phyloP scores from a whole-genome alignment of 2,329 filamentous ascomycete species.

The Elsinoe batatas region DNA sequence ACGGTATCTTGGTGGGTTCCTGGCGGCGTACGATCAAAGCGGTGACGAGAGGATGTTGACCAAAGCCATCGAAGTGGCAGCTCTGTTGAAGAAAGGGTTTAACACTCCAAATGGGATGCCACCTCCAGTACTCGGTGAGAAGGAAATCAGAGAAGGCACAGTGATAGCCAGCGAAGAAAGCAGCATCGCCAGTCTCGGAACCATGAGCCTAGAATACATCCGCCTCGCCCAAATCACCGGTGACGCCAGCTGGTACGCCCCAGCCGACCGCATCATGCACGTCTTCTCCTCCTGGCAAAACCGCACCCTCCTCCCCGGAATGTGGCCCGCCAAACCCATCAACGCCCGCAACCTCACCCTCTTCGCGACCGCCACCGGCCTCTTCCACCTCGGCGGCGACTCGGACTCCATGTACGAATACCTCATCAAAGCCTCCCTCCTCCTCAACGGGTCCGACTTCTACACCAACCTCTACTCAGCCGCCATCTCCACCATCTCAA shows the following conservation, averaged over 20 bases:
- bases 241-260: conserved; percentile 52
- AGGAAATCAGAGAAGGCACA: conserved; percentile 18
- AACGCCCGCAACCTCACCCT: conserved; percentile 31
- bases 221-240: conserved; percentile 54
- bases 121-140: conserved; percentile 47
- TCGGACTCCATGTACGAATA: conserved; percentile 29
- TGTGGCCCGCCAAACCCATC: conserved; percentile 51
- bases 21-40: conserved; percentile 51
- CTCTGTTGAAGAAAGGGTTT: conserved; percentile 56
- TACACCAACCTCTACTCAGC: conserved; percentile 38
- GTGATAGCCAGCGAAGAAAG: conserved; percentile 23
- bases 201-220: conserved; percentile 53
- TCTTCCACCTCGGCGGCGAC: conserved; percentile 27
- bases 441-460: conserved; percentile 24
- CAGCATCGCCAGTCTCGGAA: conserved; percentile 42
- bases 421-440: conserved; percentile 22
- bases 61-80: conserved; percentile 55
- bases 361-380: conserved; percentile 21
- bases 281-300: conserved; percentile 46
- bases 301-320: conserved; percentile 47
- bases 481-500: conserved; percentile 39
- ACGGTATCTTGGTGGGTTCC: conserved; percentile 30
- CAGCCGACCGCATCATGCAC: conserved; percentile 47
- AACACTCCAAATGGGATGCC: conserved; percentile 62
- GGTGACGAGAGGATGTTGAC: conserved; percentile 44